Evolutionary conservation across 2,329 filamentous ascomycete genomes (phyloP), one percentile per base, ranked within the genome.

Genomic region (Penicillium freii): DNA sequence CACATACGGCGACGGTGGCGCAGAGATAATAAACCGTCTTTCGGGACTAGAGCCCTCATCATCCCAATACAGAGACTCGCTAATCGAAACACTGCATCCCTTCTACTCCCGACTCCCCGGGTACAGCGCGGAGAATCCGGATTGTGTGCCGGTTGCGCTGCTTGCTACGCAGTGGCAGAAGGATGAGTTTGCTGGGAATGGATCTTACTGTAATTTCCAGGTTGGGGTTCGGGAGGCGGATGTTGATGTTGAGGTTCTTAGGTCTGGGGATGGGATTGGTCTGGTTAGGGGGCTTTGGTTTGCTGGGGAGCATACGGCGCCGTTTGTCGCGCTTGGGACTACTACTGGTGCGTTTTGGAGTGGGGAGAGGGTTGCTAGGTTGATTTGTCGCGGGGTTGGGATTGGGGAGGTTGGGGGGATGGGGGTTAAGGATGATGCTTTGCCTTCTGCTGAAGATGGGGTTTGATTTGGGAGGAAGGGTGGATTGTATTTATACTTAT

Each of bases 321-420:
- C 92, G 5, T 96, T 96, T 77, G 87, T 95, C 29, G 92, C 90
- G 11, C 74, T 97, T 60, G 93, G 92, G 0, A 97, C 92, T 5
- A 89, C 88, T 13, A 95, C 91, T 0, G 93, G 93, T 0, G 93
- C 93, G 11, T 97, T 91, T 73, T 96, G 91, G 91, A 91, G 89
- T 71, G 92, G 92, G 1, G 91, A 96, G 77, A 83, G 82, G 21
- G 89, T 92, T 34, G 92, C 83, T 1, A 82, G 79, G 71, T 83
- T 86, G 69, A 65, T 79, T 45, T 75, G 71, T 57, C 58, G 62
- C 34, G 23, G 63, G 2, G 63, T 68, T 57, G 66, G 67, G 1
- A 54, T 75, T 44, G 63, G 64, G 1, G 60, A 50, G 17, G 42
- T 64, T 29, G 71, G 70, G 17, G 42, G 1, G 44, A 69, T 43